phyloP scores from a whole-genome alignment of 305 asterid genomes.

The Solanum aculeatissimum region DNA sequence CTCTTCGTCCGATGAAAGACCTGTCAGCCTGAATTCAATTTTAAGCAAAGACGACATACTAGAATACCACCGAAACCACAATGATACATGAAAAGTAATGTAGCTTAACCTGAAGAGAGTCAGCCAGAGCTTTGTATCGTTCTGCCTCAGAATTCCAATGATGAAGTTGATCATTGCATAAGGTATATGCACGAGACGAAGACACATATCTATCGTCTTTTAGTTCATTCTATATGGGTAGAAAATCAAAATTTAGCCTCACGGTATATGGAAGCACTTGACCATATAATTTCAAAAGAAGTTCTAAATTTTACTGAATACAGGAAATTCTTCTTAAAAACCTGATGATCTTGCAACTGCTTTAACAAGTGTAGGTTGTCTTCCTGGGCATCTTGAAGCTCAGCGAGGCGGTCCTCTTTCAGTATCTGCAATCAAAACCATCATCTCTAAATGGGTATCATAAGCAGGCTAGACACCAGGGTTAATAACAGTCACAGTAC shows the following conservation, averaged over 20 bases:
- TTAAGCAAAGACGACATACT: slow-evolving; percentile 19
- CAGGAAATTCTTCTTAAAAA: slow-evolving; percentile 16
- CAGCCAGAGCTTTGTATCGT: slow-evolving; percentile 49
- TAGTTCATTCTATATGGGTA: slow-evolving; percentile 51
- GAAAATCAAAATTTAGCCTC: slow-evolving; percentile 13
- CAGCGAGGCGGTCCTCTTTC: slow-evolving; percentile 79
- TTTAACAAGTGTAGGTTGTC: slow-evolving; percentile 61
- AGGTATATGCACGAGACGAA: slow-evolving; percentile 71
- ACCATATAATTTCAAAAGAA: background rate
- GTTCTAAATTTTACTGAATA: background rate
- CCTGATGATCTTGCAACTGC: slow-evolving; percentile 94
- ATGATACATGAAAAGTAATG: slow-evolving; percentile 3
- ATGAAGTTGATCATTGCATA: slow-evolving; percentile 77
- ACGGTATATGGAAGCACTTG: background rate
- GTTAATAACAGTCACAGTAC: slow-evolving; percentile 21
- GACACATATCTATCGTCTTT: slow-evolving; percentile 63
- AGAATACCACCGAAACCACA: background rate
- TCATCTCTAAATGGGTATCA: slow-evolving; percentile 4
- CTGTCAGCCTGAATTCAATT: slow-evolving; percentile 68
- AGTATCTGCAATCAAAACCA: slow-evolving; percentile 42
- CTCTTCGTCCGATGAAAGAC: slow-evolving; percentile 60
- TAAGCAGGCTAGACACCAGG: background rate
- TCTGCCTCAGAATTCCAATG: slow-evolving; percentile 89
- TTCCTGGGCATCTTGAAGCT: slow-evolving; percentile 79
- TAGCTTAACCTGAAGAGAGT: slow-evolving; percentile 69